These are phyloP conservation scores for Cladosporium oxysporum DNA, from an alignment of 2,329 filamentous ascomycete species.

Conservation along the genomic window DNA sequence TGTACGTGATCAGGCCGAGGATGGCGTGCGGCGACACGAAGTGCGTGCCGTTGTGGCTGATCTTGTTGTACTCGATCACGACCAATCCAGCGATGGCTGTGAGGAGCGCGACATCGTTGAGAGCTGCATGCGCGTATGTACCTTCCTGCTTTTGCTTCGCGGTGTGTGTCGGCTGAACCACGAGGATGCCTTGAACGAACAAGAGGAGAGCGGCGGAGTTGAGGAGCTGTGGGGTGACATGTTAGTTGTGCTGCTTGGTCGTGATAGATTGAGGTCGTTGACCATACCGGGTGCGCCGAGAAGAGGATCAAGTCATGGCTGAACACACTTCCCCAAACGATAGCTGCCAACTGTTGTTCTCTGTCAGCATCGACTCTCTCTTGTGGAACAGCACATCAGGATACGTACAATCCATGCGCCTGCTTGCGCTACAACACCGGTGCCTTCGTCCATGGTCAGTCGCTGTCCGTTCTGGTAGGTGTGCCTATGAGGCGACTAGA, in stretches of 20 bases:
- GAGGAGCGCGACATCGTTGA: slow-evolving; percentile 68
- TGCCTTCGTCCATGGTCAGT: slow-evolving; percentile 58
- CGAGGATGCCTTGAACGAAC: slow-evolving; percentile 75
- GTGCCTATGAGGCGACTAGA: not conserved
- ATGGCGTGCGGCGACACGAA: slow-evolving; percentile 81
- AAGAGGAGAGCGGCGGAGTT: slow-evolving; percentile 66
- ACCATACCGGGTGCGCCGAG: slow-evolving; percentile 79
- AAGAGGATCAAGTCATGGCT: slow-evolving; percentile 72
- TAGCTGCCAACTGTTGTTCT: slow-evolving; percentile 60
- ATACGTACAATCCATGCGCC: slow-evolving; percentile 67
- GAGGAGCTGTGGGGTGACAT: slow-evolving; percentile 34
- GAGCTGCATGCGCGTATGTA: slow-evolving; percentile 64
- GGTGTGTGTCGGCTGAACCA: slow-evolving; percentile 85
- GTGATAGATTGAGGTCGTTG: not conserved
- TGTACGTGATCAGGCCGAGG: slow-evolving; percentile 75
- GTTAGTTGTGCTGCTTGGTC: not conserved
- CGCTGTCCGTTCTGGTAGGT: not conserved
- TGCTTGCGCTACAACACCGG: slow-evolving; percentile 75
- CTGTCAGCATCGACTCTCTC: slow-evolving; percentile 5
- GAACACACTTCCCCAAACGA: slow-evolving; percentile 79
- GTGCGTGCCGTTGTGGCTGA: slow-evolving; percentile 64
- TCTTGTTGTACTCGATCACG: slow-evolving; percentile 84
- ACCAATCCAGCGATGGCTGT: slow-evolving; percentile 65
- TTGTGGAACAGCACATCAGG: not conserved
- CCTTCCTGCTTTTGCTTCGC: slow-evolving; percentile 69